Conservation (phyloP, 257 asterid species). For the Handroanthus guayacan region DNA sequence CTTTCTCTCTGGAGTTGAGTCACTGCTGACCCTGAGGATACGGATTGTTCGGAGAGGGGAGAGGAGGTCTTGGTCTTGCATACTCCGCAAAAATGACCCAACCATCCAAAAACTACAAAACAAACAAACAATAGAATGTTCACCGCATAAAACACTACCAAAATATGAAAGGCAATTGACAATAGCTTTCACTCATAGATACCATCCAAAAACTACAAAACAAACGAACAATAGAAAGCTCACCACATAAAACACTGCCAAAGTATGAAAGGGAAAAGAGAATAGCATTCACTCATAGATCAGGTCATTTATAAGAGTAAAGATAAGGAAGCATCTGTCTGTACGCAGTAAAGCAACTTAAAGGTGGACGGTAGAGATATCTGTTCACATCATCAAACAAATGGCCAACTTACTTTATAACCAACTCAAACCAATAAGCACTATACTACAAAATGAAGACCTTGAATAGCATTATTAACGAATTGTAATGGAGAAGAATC, state of each 20-base stretch:
- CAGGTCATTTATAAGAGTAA: not conserved
- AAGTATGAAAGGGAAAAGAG: not conserved
- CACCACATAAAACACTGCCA: not conserved
- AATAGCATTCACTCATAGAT: not conserved
- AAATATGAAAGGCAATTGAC: not conserved
- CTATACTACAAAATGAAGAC: not conserved
- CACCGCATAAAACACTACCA: not conserved
- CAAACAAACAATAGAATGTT: not conserved
- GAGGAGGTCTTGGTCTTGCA: slow-evolving; percentile 62
- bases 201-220: slow-evolving; percentile 65
- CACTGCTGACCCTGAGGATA: slow-evolving; percentile 35
- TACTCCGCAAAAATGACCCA: slow-evolving; percentile 77
- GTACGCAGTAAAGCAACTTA: not conserved
- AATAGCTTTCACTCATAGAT: too few species aligned
- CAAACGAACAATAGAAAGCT: not conserved
- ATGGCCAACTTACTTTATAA: not conserved
- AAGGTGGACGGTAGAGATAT: not conserved
- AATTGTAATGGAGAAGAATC: not conserved
- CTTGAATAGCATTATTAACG: not conserved
- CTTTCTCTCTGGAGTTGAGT: not conserved
- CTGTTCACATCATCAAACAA: not conserved
- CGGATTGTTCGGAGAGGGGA: slow-evolving; percentile 39
- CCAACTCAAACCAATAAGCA: not conserved
- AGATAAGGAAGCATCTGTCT: not conserved
- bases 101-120: slow-evolving; percentile 65